phyloP scores from a whole-genome alignment of 2,329 filamentous ascomycete genomes.

The Dothideomycetidae sp. region DNA sequence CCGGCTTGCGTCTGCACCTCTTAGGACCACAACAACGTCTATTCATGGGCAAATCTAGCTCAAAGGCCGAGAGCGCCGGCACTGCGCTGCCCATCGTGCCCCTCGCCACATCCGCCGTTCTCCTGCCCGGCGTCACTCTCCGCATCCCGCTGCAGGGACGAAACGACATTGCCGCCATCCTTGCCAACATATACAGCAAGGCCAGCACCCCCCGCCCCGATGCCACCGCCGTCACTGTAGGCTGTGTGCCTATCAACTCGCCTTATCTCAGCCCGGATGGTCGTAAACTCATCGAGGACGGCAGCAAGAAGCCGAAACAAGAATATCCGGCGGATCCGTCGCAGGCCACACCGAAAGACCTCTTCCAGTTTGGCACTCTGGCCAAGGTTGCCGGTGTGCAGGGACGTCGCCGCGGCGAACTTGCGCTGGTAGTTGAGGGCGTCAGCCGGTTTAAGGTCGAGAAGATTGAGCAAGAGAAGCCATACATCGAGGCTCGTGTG shows the following conservation, averaged over 20 bases:
- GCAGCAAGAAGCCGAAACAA: conserved; percentile 28
- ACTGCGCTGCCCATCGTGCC: conserved; percentile 57
- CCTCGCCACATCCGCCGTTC: conserved; percentile 62
- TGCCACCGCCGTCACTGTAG: conserved; percentile 59
- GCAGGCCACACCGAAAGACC: conserved; percentile 39
- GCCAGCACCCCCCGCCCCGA: conserved; percentile 50
- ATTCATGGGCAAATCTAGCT: conserved; percentile 10
- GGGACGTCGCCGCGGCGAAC: conserved; percentile 39
- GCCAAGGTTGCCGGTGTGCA: conserved; percentile 37
- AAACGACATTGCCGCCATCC: conserved; percentile 74
- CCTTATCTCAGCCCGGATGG: conserved; percentile 60
- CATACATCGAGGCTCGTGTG: conserved; percentile 76
- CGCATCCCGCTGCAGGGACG: conserved; percentile 73
- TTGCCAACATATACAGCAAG: conserved; percentile 71
- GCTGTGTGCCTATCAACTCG: conserved; percentile 74
- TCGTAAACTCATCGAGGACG: conserved; percentile 57
- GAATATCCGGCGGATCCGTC: conserved; percentile 41
- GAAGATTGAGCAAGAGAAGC: conserved; percentile 59
- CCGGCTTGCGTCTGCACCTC: background rate
- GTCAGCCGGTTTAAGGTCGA: conserved; percentile 62
- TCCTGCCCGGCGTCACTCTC: conserved; percentile 73
- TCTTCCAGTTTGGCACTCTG: conserved; percentile 72
- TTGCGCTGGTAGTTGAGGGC: conserved; percentile 77
- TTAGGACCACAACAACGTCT: too few relatives aligned
- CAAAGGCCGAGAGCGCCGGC: conserved; percentile 5